Conservation (phyloP, 129 eudicot genomes). For the Chrysanthemum seticuspe region DNA sequence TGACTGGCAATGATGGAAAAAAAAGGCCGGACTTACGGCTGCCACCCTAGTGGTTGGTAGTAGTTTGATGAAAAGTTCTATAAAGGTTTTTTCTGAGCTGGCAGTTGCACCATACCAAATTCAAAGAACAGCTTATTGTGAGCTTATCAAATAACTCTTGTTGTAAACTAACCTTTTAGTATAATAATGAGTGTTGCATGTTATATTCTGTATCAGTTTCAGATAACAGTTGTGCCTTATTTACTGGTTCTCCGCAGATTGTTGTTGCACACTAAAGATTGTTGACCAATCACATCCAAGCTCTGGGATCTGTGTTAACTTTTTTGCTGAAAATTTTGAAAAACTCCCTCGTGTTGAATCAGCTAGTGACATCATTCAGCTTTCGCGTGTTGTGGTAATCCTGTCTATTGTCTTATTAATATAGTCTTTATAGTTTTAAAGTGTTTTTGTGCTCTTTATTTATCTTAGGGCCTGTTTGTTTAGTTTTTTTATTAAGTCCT, state of each 20-base stretch:
- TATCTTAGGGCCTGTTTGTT: no score
- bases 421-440: not conserved
- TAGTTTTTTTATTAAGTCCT: no score
- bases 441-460: not conserved
- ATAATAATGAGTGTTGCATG: not conserved
- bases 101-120: not conserved
- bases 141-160: no score
- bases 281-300: slow-evolving; percentile 61
- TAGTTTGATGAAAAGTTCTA: slow-evolving; percentile 58
- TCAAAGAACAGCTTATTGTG: no score
- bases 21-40: slow-evolving; percentile 79
- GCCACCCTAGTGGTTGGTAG: slow-evolving; percentile 54
- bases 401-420: slow-evolving; percentile 9
- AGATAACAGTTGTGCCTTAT: slow-evolving; percentile 4
- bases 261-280: slow-evolving; percentile 54
- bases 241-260: slow-evolving; percentile 50
- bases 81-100: slow-evolving; percentile 54
- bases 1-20: slow-evolving; percentile 54
- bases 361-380: slow-evolving; percentile 72
- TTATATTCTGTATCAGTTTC: not conserved
- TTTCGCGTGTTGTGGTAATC: slow-evolving; percentile 67
- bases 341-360: slow-evolving; percentile 66
- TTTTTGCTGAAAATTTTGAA: slow-evolving; percentile 73
- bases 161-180: no score
- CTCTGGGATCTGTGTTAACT: slow-evolving; percentile 53